These are phyloP conservation scores for Fusarium azukiicola DNA, from an alignment of 2,329 filamentous ascomycete species.

Conservation along the genomic window DNA sequence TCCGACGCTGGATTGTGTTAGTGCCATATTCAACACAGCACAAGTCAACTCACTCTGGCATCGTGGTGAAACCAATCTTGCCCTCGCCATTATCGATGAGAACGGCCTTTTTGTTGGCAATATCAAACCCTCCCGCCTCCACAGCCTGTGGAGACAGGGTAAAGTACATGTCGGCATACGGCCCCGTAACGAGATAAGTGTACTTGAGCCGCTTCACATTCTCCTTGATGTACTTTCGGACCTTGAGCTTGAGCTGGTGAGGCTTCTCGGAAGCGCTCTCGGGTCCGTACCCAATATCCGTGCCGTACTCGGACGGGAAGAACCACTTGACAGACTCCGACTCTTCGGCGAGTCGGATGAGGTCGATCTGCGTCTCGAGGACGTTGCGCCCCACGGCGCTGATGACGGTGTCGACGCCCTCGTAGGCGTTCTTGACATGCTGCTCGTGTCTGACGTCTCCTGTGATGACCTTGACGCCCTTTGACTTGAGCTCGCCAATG, in stretches of 20 bases:
- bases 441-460: slow-evolving; percentile 62
- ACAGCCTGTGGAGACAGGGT: slow-evolving; percentile 55
- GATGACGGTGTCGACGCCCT: slow-evolving; percentile 82
- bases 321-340: slow-evolving; percentile 79
- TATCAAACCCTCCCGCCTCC: slow-evolving; percentile 78
- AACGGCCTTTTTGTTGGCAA: slow-evolving; percentile 76
- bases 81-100: slow-evolving; percentile 82
- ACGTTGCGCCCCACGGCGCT: slow-evolving; percentile 83
- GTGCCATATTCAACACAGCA: not conserved
- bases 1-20: slow-evolving; percentile 75
- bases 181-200: slow-evolving; percentile 86
- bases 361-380: slow-evolving; percentile 79
- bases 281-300: slow-evolving; percentile 81
- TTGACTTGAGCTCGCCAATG: slow-evolving; percentile 48
- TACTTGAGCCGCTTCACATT: slow-evolving; percentile 76
- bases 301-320: slow-evolving; percentile 85
- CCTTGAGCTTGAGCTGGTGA: slow-evolving; percentile 85
- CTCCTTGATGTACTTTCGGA: slow-evolving; percentile 80
- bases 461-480: slow-evolving; percentile 50
- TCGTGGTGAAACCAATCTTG: slow-evolving; percentile 84
- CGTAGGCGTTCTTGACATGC: slow-evolving; percentile 78
- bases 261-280: slow-evolving; percentile 80
- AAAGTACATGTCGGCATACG: slow-evolving; percentile 84
- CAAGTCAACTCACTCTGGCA: slow-evolving; percentile 80
- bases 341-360: slow-evolving; percentile 80